Evolutionary conservation across 2,329 filamentous ascomycete species (phyloP).

Genomic region (Lojkania enalia): DNA sequence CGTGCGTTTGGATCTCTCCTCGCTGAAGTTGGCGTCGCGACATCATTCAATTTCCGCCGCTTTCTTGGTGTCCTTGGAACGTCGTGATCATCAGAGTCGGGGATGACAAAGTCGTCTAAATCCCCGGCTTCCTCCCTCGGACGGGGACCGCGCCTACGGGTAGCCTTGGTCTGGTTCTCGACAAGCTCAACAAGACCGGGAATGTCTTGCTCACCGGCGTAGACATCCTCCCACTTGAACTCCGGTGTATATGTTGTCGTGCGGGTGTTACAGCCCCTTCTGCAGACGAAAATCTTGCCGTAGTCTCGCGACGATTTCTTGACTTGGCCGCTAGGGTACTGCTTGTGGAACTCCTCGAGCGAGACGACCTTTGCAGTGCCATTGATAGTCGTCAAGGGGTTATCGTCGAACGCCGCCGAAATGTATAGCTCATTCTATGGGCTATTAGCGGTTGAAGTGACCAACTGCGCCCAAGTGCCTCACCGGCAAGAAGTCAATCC

Average conservation of each 20-base stretch:
- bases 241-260: constrained; percentile 91
- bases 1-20: constrained; percentile 52
- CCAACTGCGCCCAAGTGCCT: not conserved
- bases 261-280: constrained; percentile 83
- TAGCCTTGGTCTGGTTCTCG: constrained; percentile 72
- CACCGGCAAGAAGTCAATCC: constrained; percentile 72
- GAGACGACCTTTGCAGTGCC: constrained; percentile 85
- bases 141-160: constrained; percentile 55
- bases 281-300: constrained; percentile 87
- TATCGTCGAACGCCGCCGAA: constrained; percentile 82
- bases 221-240: constrained; percentile 88
- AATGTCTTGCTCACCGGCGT: constrained; percentile 68
- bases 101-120: constrained; percentile 50
- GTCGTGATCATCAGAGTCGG: constrained; percentile 45
- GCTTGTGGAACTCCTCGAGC: constrained; percentile 64
- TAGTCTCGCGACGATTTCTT: constrained; percentile 72
- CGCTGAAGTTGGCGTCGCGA: constrained; percentile 50
- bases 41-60: constrained; percentile 51
- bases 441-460: constrained; percentile 24
- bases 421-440: constrained; percentile 86
- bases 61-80: constrained; percentile 52
- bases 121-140: constrained; percentile 41
- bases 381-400: constrained; percentile 85
- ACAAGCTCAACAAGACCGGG: constrained; percentile 68
- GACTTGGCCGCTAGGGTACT: constrained; percentile 75